Evolutionary conservation across 768 basidiomycete species (phyloP).

Genomic region (Amanita subjunquillea): DNA sequence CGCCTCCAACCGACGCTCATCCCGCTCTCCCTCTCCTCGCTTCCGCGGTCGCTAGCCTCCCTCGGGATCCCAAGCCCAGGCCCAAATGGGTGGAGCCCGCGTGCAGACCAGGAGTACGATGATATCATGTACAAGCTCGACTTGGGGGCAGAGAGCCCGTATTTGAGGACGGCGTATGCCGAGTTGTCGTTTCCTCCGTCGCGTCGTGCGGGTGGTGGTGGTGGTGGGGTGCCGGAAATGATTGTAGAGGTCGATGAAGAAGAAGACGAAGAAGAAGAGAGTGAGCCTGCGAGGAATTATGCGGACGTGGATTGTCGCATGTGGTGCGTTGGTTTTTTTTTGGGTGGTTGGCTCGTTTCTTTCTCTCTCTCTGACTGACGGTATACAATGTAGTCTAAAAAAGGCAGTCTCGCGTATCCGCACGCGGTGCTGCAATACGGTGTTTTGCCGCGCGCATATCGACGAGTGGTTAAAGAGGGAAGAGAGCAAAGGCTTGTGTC

Average conservation of each 20-base stretch:
- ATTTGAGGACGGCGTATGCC: background rate
- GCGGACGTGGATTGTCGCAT: too few relatives aligned
- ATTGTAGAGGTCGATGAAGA: background rate
- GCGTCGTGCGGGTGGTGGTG: too few relatives aligned
- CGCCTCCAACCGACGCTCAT: background rate
- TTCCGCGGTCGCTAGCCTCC: background rate
- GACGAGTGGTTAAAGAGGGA: background rate
- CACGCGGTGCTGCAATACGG: background rate
- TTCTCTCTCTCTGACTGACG: too few relatives aligned
- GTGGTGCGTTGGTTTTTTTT: too few relatives aligned
- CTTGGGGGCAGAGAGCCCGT: background rate
- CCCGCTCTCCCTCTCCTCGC: background rate
- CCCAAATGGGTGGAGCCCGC: background rate
- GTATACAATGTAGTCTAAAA: too few relatives aligned
- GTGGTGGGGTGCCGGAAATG: background rate
- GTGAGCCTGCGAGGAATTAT: too few relatives aligned
- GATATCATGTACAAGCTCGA: slow-evolving; percentile 1
- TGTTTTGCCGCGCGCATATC: background rate
- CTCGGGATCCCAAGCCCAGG: background rate
- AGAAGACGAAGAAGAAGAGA: background rate
- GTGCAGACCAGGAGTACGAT: slow-evolving; percentile 1
- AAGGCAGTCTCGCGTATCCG: background rate
- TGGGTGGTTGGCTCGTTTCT: too few relatives aligned
- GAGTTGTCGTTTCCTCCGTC: background rate
- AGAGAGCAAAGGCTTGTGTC: background rate